A percentile compares a stretch with the other conserved stretches of the same genome.
Evolutionary conservation across 352 stramenopile genomes (phyloP).

Genomic region (Pythium apleroticum): DNA sequence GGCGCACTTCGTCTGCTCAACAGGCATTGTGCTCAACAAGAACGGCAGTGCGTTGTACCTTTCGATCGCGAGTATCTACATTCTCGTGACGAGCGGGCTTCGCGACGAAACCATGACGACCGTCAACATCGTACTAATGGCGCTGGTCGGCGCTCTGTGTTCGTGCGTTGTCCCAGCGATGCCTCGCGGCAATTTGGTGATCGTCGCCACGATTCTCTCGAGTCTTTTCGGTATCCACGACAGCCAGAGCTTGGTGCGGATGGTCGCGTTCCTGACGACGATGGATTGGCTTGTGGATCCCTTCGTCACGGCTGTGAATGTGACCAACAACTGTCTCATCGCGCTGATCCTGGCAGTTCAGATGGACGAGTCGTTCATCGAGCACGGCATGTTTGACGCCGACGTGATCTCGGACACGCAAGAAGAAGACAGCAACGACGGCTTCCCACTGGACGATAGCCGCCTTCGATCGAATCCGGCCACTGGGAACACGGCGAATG

Average conservation of each 20-base stretch:
- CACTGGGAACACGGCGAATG: slow-evolving; percentile 8
- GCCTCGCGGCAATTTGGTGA: slow-evolving; percentile 35
- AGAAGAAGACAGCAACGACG: slow-evolving; percentile 35
- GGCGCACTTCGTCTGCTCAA: slow-evolving; percentile 53
- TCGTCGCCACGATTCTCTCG: slow-evolving; percentile 43
- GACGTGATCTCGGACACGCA: slow-evolving; percentile 29
- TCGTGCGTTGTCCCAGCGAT: slow-evolving; percentile 42
- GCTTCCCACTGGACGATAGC: slow-evolving; percentile 25
- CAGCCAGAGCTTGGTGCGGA: slow-evolving; percentile 14
- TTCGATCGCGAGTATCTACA: slow-evolving; percentile 45
- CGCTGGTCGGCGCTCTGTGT: slow-evolving; percentile 41
- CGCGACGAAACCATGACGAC: slow-evolving; percentile 25
- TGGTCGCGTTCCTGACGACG: slow-evolving; percentile 42
- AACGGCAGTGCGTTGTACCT: slow-evolving; percentile 60
- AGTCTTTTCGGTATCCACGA: slow-evolving; percentile 42
- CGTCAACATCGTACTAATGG: slow-evolving; percentile 30
- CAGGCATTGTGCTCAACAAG: slow-evolving; percentile 55
- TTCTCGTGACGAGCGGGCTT: slow-evolving; percentile 34
- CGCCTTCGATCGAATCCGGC: neutral
- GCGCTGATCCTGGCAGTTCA: slow-evolving; percentile 49
- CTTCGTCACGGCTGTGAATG: slow-evolving; percentile 51
- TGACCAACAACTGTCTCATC: slow-evolving; percentile 52
- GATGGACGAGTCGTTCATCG: slow-evolving; percentile 42
- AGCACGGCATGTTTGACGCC: slow-evolving; percentile 21
- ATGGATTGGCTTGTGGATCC: slow-evolving; percentile 64